phyloP scores from a whole-genome alignment of 2,329 filamentous ascomycete genomes.

The Claviceps citrina region DNA sequence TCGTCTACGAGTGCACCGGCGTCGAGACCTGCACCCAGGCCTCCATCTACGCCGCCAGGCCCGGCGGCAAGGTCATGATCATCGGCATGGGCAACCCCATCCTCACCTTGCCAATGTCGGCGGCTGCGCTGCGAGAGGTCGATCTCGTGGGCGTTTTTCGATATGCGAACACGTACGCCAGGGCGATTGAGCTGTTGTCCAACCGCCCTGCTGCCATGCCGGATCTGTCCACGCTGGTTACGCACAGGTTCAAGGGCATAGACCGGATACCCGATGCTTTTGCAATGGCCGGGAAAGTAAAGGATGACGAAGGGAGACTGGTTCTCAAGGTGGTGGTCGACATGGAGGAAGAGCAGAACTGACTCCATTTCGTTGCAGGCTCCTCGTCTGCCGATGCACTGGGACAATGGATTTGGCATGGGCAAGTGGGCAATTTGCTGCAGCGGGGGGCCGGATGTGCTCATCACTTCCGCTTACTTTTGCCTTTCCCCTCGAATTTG shows the following conservation, averaged over 20 bases:
- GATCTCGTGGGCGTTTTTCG: constrained; percentile 58
- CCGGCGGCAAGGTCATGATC: constrained; percentile 54
- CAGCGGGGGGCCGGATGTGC: too few species aligned
- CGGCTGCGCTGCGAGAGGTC: constrained; percentile 53
- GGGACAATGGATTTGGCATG: background rate
- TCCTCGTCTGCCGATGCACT: too few species aligned
- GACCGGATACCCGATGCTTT: constrained; percentile 51
- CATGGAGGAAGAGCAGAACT: constrained; percentile 1
- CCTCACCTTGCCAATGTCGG: constrained; percentile 53
- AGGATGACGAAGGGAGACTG: constrained; percentile 52
- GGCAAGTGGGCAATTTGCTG: too few species aligned
- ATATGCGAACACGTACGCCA: constrained; percentile 59
- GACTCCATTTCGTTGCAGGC: too few species aligned
- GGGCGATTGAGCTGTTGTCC: constrained; percentile 35
- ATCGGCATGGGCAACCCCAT: constrained; percentile 61
- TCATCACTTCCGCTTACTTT: too few species aligned
- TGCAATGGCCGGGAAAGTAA: constrained; percentile 54
- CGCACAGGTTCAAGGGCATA: constrained; percentile 53
- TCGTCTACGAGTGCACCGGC: constrained; percentile 65
- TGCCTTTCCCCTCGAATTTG: too few species aligned
- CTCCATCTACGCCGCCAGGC: constrained; percentile 52
- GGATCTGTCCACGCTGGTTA: constrained; percentile 52
- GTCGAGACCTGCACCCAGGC: constrained; percentile 63
- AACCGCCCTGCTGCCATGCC: constrained; percentile 38
- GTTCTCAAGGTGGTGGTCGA: constrained; percentile 61